phyloP scores from a whole-genome alignment of 805 yeast genomes.

The Saccharomycopsis javanensis region DNA sequence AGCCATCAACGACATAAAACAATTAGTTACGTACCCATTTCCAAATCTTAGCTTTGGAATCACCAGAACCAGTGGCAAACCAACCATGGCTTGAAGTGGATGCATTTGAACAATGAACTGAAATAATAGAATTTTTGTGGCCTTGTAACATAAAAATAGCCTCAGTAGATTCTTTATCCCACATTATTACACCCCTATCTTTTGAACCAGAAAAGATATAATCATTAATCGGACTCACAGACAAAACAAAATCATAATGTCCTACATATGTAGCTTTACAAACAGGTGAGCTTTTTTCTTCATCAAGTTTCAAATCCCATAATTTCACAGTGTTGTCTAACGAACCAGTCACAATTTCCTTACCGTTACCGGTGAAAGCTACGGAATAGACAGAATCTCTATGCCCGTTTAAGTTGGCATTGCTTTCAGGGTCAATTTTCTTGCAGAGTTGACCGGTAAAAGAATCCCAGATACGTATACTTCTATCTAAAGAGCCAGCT shows the following conservation, averaged over 20 bases:
- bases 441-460: constrained; percentile 86
- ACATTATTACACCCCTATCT: constrained; percentile 93
- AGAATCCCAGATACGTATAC: constrained; percentile 96
- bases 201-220: constrained; percentile 91
- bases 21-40: constrained; percentile 30
- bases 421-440: constrained; percentile 82
- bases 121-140: constrained; percentile 89
- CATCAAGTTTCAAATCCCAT: constrained; percentile 63
- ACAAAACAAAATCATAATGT: constrained; percentile 90
- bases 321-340: constrained; percentile 91
- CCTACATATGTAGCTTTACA: constrained; percentile 93
- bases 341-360: constrained; percentile 89
- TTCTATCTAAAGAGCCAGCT: constrained; percentile 91
- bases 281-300: constrained; percentile 36
- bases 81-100: constrained; percentile 63
- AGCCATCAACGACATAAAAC: too few species aligned
- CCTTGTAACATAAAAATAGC: constrained; percentile 95
- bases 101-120: constrained; percentile 83
- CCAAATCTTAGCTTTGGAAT: constrained; percentile 96
- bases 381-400: constrained; percentile 94
- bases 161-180: constrained; percentile 90
- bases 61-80: constrained; percentile 97
- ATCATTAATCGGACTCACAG: constrained; percentile 88
- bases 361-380: constrained; percentile 84
- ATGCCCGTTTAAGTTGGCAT: constrained; percentile 76